These are phyloP conservation scores for Nigrospora oryzae DNA, from an alignment of 2,329 filamentous ascomycete species.

Conservation along the genomic window DNA sequence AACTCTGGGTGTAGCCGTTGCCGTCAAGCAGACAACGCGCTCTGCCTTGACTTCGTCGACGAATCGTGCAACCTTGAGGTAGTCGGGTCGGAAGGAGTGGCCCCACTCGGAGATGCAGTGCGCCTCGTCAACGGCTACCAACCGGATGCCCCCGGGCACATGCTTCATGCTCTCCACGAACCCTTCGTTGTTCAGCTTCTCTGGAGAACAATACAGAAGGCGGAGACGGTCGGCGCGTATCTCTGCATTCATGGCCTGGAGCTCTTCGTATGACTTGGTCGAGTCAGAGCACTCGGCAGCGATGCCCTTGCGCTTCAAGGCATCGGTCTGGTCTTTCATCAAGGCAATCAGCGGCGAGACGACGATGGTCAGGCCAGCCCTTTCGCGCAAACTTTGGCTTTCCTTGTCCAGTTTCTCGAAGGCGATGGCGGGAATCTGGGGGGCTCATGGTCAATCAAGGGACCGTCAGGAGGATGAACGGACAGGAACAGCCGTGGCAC, in stretches of 20 bases:
- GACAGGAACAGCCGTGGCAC: neutral
- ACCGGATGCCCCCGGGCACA: slow-evolving; percentile 44
- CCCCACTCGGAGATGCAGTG: slow-evolving; percentile 48
- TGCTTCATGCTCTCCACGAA: slow-evolving; percentile 48
- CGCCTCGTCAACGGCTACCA: slow-evolving; percentile 50
- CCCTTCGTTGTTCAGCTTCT: slow-evolving; percentile 52
- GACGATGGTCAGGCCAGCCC: slow-evolving; percentile 44
- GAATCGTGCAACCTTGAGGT: slow-evolving; percentile 40
- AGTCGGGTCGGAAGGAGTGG: slow-evolving; percentile 19
- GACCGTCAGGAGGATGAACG: no score
- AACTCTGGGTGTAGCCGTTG: slow-evolving; percentile 50
- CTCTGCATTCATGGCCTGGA: slow-evolving; percentile 25
- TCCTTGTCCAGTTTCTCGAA: slow-evolving; percentile 32
- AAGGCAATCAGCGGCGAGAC: slow-evolving; percentile 48
- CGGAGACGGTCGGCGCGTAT: slow-evolving; percentile 38
- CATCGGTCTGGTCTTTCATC: slow-evolving; percentile 55
- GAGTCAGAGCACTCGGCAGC: slow-evolving; percentile 48
- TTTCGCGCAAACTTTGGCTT: slow-evolving; percentile 15
- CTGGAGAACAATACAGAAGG: slow-evolving; percentile 50
- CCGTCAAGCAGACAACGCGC: slow-evolving; percentile 50
- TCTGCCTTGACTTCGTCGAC: slow-evolving; percentile 46
- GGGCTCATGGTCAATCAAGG: neutral
- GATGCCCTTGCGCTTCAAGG: slow-evolving; percentile 38
- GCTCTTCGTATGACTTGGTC: slow-evolving; percentile 39
- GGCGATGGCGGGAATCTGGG: slow-evolving; percentile 35